phyloP scores from a whole-genome alignment of 805 yeast species.

The Sugiyamaella valdiviana region DNA sequence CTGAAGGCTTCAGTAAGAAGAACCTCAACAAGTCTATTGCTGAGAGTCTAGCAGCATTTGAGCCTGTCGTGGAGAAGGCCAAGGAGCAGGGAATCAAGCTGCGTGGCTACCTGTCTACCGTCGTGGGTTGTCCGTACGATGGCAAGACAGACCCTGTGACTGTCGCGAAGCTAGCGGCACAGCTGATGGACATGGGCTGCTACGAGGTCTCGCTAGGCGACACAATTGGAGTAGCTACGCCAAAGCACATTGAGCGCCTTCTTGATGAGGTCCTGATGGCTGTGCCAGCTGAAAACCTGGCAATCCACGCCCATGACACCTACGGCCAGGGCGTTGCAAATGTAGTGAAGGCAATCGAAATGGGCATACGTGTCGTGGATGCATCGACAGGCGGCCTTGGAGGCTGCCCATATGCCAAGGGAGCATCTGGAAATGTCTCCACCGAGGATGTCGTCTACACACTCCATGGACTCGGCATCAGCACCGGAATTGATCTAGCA shows the following conservation, averaged over 20 bases:
- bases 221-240: slow-evolving; percentile 32
- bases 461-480: slow-evolving; percentile 27
- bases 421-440: slow-evolving; percentile 31
- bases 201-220: slow-evolving; percentile 32
- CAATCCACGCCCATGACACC: slow-evolving; percentile 32
- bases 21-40: slow-evolving; percentile 29
- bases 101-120: slow-evolving; percentile 31
- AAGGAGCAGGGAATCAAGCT: slow-evolving; percentile 20
- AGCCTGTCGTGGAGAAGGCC: slow-evolving; percentile 23
- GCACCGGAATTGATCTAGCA: slow-evolving; percentile 27
- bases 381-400: slow-evolving; percentile 31
- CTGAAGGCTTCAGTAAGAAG: slow-evolving; percentile 29
- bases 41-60: slow-evolving; percentile 24
- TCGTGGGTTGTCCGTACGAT: slow-evolving; percentile 31
- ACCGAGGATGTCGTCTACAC: slow-evolving; percentile 31
- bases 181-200: slow-evolving; percentile 29
- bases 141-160: slow-evolving; percentile 27
- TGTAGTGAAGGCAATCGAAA: slow-evolving; percentile 26
- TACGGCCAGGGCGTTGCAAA: slow-evolving; percentile 33
- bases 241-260: slow-evolving; percentile 24
- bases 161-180: slow-evolving; percentile 27
- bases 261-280: slow-evolving; percentile 20
- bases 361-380: slow-evolving; percentile 29
- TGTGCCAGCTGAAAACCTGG: slow-evolving; percentile 22
- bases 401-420: slow-evolving; percentile 33